phyloP scores from a whole-genome alignment of 1,284 basidiomycete genomes.

The Puccinia hordei region DNA sequence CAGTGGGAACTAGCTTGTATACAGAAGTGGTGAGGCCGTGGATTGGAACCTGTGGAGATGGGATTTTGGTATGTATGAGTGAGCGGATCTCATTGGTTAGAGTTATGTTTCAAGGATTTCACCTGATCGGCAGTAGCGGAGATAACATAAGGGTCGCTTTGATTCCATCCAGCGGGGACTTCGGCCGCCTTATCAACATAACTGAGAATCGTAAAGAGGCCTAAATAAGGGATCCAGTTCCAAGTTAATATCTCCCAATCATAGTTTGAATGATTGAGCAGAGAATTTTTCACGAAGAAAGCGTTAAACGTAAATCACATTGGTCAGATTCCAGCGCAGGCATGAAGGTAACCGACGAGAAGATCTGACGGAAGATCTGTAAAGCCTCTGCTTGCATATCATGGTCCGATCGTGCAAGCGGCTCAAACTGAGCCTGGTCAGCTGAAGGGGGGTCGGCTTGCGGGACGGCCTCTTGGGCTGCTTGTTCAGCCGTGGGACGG shows the following conservation, averaged over 20 bases:
- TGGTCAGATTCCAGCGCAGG: constrained; percentile 31
- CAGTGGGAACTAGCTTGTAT: constrained; percentile 28
- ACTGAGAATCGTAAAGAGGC: constrained; percentile 40
- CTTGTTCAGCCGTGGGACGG: constrained; percentile 64
- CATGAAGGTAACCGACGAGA: constrained; percentile 49
- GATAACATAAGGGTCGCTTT: constrained; percentile 45
- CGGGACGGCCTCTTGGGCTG: not conserved
- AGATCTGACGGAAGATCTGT: constrained; percentile 50
- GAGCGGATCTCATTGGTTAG: not conserved
- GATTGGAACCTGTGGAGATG: constrained; percentile 34
- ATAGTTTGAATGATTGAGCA: not conserved
- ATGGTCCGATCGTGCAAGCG: constrained; percentile 43
- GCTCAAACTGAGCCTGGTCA: not conserved
- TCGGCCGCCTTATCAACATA: constrained; percentile 43
- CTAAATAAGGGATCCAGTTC: not conserved
- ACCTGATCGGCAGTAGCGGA: constrained; percentile 46
- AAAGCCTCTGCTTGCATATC: constrained; percentile 50
- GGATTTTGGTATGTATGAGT: not conserved
- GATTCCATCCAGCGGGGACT: constrained; percentile 34
- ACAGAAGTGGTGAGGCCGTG: constrained; percentile 45
- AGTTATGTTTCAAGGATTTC: not conserved
- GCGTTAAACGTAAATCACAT: not conserved
- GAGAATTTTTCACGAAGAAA: not conserved
- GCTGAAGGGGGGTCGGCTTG: not conserved
- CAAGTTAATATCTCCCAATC: not conserved